Percentiles rank a stretch among this genome's conserved stretches.
phyloP scores from a whole-genome alignment of 169 alveolate species.

The Plasmodium berghei region DNA sequence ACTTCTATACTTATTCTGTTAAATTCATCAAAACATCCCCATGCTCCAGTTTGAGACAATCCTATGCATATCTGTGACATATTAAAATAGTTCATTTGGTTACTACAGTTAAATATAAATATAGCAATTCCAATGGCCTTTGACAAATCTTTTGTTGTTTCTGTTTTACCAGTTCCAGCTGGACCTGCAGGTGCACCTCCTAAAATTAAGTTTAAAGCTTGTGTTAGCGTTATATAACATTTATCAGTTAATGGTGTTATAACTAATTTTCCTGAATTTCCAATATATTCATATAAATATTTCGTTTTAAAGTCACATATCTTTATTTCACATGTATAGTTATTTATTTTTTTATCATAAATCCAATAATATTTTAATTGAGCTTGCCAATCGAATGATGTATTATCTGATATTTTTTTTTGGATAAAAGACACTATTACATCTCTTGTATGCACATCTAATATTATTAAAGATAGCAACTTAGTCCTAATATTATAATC shows the following conservation, averaged over 20 bases:
- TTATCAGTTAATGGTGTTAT: slow-evolving; percentile 97
- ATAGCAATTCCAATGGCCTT: slow-evolving; percentile 96
- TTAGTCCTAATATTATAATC: slow-evolving; percentile 86
- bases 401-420: slow-evolving; percentile 90
- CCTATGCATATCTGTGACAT: slow-evolving; percentile 97
- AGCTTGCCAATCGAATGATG: slow-evolving; percentile 96
- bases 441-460: slow-evolving; percentile 98
- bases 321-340: slow-evolving; percentile 91
- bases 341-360: slow-evolving; percentile 60
- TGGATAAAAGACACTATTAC: slow-evolving; percentile 94
- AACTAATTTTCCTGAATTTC: slow-evolving; percentile 95
- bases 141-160: slow-evolving; percentile 97
- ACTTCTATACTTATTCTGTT: slow-evolving; percentile 97
- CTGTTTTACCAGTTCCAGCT: slow-evolving; percentile 99
- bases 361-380: slow-evolving; percentile 96
- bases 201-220: slow-evolving; percentile 93
- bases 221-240: slow-evolving; percentile 95
- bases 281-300: slow-evolving; percentile 97
- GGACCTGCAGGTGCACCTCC: slow-evolving; percentile 99
- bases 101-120: slow-evolving; percentile 97
- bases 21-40: slow-evolving; percentile 99
- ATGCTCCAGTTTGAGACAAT: slow-evolving; percentile 95
- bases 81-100: slow-evolving; percentile 91
- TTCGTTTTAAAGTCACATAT: slow-evolving; percentile 95
- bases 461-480: slow-evolving; percentile 95